Evolutionary conservation across 345 rosid species (phyloP).

Genomic region (Odontarrhena argentea): DNA sequence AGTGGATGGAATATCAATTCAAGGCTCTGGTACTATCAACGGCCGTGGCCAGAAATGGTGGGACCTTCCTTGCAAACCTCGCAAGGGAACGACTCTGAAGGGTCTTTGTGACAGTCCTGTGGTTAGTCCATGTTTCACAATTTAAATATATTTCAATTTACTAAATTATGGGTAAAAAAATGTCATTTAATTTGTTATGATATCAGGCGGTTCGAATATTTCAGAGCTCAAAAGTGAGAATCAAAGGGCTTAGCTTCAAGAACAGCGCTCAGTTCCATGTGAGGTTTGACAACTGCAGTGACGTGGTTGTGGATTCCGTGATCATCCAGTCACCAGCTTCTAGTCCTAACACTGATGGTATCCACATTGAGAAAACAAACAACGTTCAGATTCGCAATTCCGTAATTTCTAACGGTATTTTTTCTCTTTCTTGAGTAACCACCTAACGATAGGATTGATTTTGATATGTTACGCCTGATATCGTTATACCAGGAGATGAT

Average conservation of each 20-base stretch:
- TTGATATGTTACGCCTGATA: not conserved
- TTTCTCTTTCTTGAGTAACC: not conserved
- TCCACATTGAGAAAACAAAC: conserved; percentile 69
- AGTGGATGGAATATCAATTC: conserved; percentile 63
- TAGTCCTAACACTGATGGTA: conserved; percentile 93
- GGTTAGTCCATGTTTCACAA: conserved; percentile 43
- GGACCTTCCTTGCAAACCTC: conserved; percentile 95
- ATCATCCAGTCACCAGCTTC: conserved; percentile 64
- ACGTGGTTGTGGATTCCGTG: conserved; percentile 49
- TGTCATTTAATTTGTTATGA: not conserved
- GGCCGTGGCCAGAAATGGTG: conserved; percentile 95
- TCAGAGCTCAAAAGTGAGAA: conserved; percentile 59
- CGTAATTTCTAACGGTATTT: conserved; percentile 68
- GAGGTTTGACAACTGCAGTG: conserved; percentile 59
- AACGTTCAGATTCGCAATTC: conserved; percentile 67
- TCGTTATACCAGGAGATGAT: conserved; percentile 64
- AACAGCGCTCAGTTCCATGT: conserved; percentile 78
- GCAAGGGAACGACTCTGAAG: conserved; percentile 69
- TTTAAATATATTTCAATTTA: not conserved
- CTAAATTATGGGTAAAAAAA: not conserved
- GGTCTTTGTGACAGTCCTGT: conserved; percentile 93
- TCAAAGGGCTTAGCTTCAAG: conserved; percentile 54
- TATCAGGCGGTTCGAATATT: conserved; percentile 54
- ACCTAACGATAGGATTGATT: not conserved
- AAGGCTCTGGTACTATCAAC: conserved; percentile 71